Evolutionary conservation across 257 asterid genomes (phyloP).

Genomic region (Solanum sitiens): DNA sequence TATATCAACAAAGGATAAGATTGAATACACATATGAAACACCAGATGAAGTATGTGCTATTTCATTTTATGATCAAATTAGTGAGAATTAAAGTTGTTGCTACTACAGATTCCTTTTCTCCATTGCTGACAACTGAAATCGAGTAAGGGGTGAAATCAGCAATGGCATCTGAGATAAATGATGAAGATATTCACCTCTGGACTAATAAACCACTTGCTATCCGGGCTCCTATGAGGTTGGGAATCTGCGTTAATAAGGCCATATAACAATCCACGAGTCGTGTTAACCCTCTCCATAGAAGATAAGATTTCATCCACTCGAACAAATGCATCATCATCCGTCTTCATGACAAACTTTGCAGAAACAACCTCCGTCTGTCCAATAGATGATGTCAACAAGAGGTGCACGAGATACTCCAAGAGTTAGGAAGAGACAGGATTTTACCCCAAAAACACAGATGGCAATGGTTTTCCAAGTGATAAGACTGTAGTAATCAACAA

Average conservation of each 20-base stretch:
- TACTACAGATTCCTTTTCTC: not conserved
- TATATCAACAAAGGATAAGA: slow-evolving; percentile 8
- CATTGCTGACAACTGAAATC: not conserved
- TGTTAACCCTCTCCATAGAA: slow-evolving; percentile 43
- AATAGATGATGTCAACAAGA: slow-evolving; percentile 38
- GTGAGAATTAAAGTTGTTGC: not conserved
- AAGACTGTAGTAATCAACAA: slow-evolving; percentile 85
- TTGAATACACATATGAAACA: not conserved
- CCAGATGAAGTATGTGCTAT: not conserved
- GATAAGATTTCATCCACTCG: slow-evolving; percentile 83
- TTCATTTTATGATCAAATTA: not conserved
- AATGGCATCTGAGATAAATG: not conserved
- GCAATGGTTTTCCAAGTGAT: slow-evolving; percentile 93
- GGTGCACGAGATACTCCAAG: slow-evolving; percentile 5
- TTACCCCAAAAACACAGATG: slow-evolving; percentile 92
- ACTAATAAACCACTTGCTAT: slow-evolving; percentile 96
- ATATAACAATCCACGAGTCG: slow-evolving; percentile 65
- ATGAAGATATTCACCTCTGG: slow-evolving; percentile 50
- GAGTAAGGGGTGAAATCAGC: not conserved
- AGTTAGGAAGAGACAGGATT: slow-evolving; percentile 23
- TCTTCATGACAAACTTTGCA: slow-evolving; percentile 87
- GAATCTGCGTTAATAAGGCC: slow-evolving; percentile 87
- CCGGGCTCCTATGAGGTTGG: slow-evolving; percentile 68
- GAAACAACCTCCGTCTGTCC: slow-evolving; percentile 80
- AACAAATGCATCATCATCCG: slow-evolving; percentile 97